Evolutionary conservation across 1,139 yeast genomes (phyloP).

Genomic region (Magnusiomyces fungicola): DNA sequence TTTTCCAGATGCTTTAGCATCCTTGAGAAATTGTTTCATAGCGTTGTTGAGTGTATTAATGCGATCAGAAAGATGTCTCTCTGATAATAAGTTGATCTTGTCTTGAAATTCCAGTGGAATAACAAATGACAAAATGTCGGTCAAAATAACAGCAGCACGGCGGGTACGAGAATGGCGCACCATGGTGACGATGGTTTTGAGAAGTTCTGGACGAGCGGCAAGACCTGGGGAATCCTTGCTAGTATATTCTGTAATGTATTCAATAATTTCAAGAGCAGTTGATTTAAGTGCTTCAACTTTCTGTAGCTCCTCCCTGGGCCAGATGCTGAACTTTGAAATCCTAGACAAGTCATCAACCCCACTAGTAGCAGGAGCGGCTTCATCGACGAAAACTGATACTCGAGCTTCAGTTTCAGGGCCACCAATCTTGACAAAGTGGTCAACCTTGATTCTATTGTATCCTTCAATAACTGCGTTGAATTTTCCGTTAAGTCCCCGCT

Average conservation of each 20-base stretch:
- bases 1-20: constrained; percentile 22
- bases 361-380: not conserved
- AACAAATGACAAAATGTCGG: constrained; percentile 33
- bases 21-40: too few species aligned
- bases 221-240: not conserved
- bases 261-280: constrained; percentile 9
- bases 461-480: constrained; percentile 24
- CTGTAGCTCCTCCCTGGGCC: constrained; percentile 7
- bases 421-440: constrained; percentile 7
- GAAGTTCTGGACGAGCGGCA: constrained; percentile 5
- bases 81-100: too few species aligned
- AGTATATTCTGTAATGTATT: not conserved
- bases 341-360: not conserved
- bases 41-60: too few species aligned
- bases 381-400: constrained; percentile 8
- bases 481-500: constrained; percentile 14
- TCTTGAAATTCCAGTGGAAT: constrained; percentile 31
- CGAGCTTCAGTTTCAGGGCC: constrained; percentile 10
- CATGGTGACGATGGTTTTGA: constrained; percentile 8
- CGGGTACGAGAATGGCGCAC: constrained; percentile 12
- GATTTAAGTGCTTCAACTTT: constrained; percentile 9
- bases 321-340: not conserved
- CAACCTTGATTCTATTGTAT: constrained; percentile 20
- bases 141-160: constrained; percentile 29
- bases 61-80: too few species aligned